Evolutionary conservation across 2,329 filamentous ascomycete genomes (phyloP).

Genomic region (Sclerotiophoma versabilis): DNA sequence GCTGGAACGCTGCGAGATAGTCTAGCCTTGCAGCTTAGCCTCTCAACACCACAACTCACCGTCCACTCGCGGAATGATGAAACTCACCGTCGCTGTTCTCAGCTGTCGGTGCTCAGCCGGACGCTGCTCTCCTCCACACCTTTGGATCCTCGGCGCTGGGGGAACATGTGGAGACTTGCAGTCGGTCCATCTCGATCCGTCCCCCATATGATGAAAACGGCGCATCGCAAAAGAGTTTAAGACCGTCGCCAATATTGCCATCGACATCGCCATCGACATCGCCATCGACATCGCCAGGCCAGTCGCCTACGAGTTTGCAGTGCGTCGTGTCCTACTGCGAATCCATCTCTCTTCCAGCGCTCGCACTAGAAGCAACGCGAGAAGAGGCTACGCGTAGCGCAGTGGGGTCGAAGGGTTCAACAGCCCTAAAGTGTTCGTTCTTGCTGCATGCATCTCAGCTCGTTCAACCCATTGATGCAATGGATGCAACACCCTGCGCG

Average conservation of each 20-base stretch:
- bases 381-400: constrained; percentile 3
- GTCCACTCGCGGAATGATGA: constrained; percentile 23
- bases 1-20: constrained; percentile 21
- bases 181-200: constrained; percentile 4
- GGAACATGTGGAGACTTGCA: constrained; percentile 22
- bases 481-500: background rate
- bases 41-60: constrained; percentile 35
- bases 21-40: constrained; percentile 30
- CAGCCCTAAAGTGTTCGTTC: constrained; percentile 1
- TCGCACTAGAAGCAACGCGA: constrained; percentile 10
- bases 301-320: background rate
- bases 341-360: constrained; percentile 2
- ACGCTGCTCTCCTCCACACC: constrained; percentile 1
- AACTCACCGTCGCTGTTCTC: constrained; percentile 9
- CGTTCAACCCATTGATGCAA: constrained; percentile 1
- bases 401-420: constrained; percentile 19
- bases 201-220: constrained; percentile 12
- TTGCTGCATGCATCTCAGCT: constrained; percentile 1
- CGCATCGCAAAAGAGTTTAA: background rate
- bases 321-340: background rate
- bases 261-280: background rate
- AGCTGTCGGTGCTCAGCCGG: background rate
- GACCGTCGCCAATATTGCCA: constrained; percentile 1
- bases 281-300: background rate
- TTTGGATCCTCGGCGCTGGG: constrained; percentile 11